phyloP scores from a whole-genome alignment of 2,329 filamentous ascomycete genomes.

The Botrytis cinerea region DNA sequence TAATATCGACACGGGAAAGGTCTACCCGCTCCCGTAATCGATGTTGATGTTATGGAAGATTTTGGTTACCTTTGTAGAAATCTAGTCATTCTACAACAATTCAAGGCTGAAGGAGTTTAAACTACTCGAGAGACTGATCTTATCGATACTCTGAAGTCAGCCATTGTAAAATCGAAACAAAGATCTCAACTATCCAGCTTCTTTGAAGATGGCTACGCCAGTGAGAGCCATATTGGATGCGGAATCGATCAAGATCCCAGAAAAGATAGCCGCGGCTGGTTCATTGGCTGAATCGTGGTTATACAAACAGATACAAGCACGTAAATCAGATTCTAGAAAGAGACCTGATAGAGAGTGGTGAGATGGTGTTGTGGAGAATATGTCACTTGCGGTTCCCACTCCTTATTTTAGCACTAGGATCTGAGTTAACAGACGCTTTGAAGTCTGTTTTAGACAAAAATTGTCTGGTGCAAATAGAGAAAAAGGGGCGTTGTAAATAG shows the following conservation, averaged over 20 bases:
- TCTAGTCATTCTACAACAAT: neutral
- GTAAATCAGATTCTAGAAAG: no score
- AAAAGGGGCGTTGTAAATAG: no score
- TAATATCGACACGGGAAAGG: neutral
- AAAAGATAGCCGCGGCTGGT: neutral
- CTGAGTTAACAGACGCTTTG: no score
- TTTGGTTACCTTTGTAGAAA: neutral
- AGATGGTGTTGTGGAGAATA: neutral
- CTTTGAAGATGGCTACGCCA: neutral
- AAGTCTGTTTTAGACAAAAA: no score
- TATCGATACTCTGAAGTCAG: neutral
- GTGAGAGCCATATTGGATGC: neutral
- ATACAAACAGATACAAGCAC: neutral
- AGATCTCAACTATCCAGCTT: neutral
- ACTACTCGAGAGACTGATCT: neutral
- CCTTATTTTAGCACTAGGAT: no score
- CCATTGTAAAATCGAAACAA: neutral
- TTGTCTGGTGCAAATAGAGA: no score
- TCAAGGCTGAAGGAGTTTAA: neutral
- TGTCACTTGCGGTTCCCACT: neutral
- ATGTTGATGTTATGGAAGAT: neutral
- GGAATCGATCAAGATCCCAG: neutral
- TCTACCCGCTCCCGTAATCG: neutral
- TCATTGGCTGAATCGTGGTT: neutral
- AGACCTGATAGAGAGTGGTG: neutral